A percentile compares a stretch with the other conserved stretches of the same genome.
Conservation (phyloP, 768 basidiomycete species). For the Albatrellus ellisii region DNA sequence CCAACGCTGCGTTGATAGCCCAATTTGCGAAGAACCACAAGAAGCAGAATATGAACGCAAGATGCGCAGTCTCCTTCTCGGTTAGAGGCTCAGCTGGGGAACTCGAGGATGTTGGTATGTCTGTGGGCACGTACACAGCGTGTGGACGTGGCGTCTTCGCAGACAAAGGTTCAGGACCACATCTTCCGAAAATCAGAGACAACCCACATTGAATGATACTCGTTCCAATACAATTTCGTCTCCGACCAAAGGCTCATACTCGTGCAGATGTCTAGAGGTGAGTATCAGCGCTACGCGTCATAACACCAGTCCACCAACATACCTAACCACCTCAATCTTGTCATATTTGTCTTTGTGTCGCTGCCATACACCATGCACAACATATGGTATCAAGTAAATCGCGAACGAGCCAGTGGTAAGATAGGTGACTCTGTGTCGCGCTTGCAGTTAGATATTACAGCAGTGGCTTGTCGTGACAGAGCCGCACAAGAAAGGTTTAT, state of each 20-base stretch:
- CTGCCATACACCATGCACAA: conserved; percentile 23
- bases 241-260: conserved; percentile 19
- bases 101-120: background rate
- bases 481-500: conserved; percentile 80
- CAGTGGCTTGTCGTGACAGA: conserved; percentile 1
- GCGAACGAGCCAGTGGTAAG: conserved; percentile 85
- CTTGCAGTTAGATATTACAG: background rate
- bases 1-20: conserved; percentile 72
- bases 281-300: too few species aligned
- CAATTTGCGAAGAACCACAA: conserved; percentile 96
- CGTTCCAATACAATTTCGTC: conserved; percentile 10
- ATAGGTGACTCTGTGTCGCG: conserved; percentile 58
- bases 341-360: background rate
- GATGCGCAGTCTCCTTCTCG: conserved; percentile 52
- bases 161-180: background rate
- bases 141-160: background rate
- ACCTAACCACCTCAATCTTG: background rate
- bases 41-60: conserved; percentile 74
- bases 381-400: conserved; percentile 61
- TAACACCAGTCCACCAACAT: too few species aligned
- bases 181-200: background rate
- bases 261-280: conserved; percentile 13
- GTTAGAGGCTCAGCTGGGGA: conserved; percentile 33
- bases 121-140: background rate
- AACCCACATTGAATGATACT: conserved; percentile 7